These are phyloP conservation scores for Ceratocystis colombiana DNA, from an alignment of 2,329 filamentous ascomycete species.

Conservation along the genomic window DNA sequence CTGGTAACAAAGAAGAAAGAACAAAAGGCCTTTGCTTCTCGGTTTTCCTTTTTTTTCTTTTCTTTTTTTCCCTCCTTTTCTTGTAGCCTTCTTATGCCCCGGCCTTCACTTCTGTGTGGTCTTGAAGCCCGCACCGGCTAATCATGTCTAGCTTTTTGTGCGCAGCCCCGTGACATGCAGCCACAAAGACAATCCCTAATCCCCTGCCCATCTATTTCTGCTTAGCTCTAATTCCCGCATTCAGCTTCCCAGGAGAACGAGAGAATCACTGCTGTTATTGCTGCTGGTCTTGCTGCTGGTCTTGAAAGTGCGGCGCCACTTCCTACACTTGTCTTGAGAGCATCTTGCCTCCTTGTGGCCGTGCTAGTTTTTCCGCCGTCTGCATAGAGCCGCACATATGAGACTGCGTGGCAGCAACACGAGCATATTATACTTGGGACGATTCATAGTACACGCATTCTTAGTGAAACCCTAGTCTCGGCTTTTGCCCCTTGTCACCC, in stretches of 20 bases:
- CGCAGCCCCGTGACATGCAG: neutral
- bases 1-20: neutral
- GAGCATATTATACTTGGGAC: conserved; percentile 14
- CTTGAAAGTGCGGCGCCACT: conserved; percentile 8
- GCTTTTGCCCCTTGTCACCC: conserved; percentile 9
- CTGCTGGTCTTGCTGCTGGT: neutral
- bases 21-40: neutral
- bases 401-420: neutral
- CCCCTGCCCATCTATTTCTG: neutral
- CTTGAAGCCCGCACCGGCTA: neutral
- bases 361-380: neutral
- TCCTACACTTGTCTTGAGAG: neutral
- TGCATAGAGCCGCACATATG: conserved; percentile 13
- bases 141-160: neutral
- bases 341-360: neutral
- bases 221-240: neutral
- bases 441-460: conserved; percentile 3
- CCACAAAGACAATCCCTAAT: conserved; percentile 5
- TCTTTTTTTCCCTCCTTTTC: neutral
- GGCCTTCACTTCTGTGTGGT: neutral
- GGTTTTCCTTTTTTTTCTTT: neutral
- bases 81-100: neutral
- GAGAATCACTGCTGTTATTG: neutral
- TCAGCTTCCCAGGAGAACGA: neutral
- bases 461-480: conserved; percentile 1